Percentiles rank a stretch among this genome's conserved stretches.
These are phyloP conservation scores for Sugiyamaella mastotermitis DNA, from an alignment of 805 yeast species.

Conservation along the genomic window DNA sequence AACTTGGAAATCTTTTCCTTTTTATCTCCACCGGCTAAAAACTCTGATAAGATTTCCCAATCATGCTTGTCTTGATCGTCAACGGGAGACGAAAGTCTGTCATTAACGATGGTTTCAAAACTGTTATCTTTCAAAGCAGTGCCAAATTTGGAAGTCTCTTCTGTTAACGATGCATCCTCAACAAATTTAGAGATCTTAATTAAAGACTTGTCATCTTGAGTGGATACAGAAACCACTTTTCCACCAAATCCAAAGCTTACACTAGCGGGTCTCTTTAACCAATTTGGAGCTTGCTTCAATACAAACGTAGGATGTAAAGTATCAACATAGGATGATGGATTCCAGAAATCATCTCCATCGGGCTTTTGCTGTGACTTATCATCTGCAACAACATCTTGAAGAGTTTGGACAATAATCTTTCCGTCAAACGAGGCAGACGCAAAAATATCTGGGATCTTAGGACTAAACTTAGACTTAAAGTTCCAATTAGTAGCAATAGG, in stretches of 20 bases:
- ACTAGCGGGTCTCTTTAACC: conserved; percentile 71
- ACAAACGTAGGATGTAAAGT: conserved; percentile 55
- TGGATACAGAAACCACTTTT: conserved; percentile 57
- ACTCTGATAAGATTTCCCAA: conserved; percentile 31
- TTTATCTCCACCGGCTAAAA: conserved; percentile 26
- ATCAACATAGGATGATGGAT: conserved; percentile 34
- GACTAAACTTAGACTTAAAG: conserved; percentile 83
- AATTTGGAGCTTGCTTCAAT: conserved; percentile 76
- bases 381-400: conserved; percentile 63
- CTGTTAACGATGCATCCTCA: conserved; percentile 34
- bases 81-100: conserved; percentile 14
- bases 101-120: conserved; percentile 15
- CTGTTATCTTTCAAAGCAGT: conserved; percentile 45
- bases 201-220: conserved; percentile 33
- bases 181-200: conserved; percentile 39
- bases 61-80: conserved; percentile 27
- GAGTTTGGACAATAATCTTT: conserved; percentile 69
- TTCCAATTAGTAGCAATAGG: conserved; percentile 94
- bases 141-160: conserved; percentile 37
- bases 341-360: conserved; percentile 70
- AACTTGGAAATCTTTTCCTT: conserved; percentile 20
- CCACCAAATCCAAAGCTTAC: conserved; percentile 94
- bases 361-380: conserved; percentile 42
- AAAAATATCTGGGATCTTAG: conserved; percentile 79
- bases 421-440: conserved; percentile 66